A percentile compares a stretch with the other conserved stretches of the same genome.
phyloP scores from a whole-genome alignment of 768 basidiomycete genomes.

The Termitomyces sp. region DNA sequence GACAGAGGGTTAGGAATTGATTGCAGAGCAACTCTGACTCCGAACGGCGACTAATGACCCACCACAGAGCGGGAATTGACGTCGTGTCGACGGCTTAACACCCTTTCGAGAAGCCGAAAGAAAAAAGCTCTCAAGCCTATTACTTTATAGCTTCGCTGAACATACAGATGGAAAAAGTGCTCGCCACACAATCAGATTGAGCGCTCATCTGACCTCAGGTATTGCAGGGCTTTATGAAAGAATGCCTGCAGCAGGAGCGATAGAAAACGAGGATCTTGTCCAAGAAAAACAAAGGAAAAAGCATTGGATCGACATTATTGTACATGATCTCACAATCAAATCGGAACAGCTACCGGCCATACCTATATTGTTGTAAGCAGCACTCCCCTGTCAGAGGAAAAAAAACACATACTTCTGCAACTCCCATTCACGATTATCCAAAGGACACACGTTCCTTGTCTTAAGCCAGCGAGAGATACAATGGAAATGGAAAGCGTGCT shows the following conservation, averaged over 20 bases:
- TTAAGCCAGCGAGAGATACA: slow-evolving; percentile 99
- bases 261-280: background rate
- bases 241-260: background rate
- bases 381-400: background rate
- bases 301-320: background rate
- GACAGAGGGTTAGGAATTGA: no score
- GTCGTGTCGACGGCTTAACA: no score
- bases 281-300: background rate
- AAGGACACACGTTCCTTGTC: slow-evolving; percentile 91
- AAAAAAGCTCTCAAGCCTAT: no score
- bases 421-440: slow-evolving; percentile 97
- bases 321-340: background rate
- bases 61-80: no score
- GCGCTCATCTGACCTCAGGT: background rate
- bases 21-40: no score
- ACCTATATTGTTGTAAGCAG: slow-evolving; percentile 1
- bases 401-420: slow-evolving; percentile 78
- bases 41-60: no score
- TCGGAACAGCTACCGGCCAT: slow-evolving; percentile 10
- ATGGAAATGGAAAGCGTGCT: slow-evolving; percentile 99
- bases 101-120: no score
- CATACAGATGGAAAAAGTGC: no score
- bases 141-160: no score
- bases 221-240: background rate
- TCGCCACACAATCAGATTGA: background rate